Percentiles rank a stretch among this genome's conserved stretches.
These are phyloP conservation scores for Posidonia oceanica DNA, from an alignment of 116 monocot genomes.

Conservation along the genomic window DNA sequence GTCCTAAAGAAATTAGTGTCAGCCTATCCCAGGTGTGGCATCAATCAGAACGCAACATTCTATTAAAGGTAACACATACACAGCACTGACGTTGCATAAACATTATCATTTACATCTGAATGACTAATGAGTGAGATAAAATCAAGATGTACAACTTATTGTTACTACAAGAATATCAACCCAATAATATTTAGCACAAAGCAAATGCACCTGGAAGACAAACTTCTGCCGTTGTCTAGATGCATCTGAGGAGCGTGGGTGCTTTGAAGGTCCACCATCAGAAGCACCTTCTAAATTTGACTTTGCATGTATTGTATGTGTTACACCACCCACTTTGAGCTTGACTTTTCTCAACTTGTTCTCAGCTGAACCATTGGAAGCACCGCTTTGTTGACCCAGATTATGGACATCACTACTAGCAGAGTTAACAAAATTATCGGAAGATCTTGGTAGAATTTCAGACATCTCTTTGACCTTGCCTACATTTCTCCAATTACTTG, in stretches of 20 bases:
- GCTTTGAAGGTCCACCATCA: slow-evolving; percentile 19
- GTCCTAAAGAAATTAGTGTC: too few relatives aligned
- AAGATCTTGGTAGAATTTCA: slow-evolving; percentile 11
- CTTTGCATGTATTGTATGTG: slow-evolving; percentile 62
- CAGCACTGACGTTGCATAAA: too few relatives aligned
- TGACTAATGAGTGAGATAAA: too few relatives aligned
- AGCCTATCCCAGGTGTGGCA: too few relatives aligned
- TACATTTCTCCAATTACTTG: slow-evolving; percentile 28
- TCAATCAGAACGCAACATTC: too few relatives aligned
- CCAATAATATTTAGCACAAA: too few relatives aligned
- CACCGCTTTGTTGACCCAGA: background rate
- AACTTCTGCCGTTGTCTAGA: slow-evolving; percentile 37
- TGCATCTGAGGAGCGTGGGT: slow-evolving; percentile 27
- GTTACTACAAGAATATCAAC: too few relatives aligned
- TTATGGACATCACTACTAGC: background rate
- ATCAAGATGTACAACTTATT: too few relatives aligned
- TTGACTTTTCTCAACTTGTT: slow-evolving; percentile 75
- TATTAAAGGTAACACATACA: too few relatives aligned
- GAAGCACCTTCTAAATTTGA: slow-evolving; percentile 23
- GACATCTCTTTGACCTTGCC: slow-evolving; percentile 13
- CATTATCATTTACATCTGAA: too few relatives aligned
- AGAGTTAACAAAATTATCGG: background rate
- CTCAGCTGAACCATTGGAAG: slow-evolving; percentile 21
- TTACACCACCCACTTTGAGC: slow-evolving; percentile 79
- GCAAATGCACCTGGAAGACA: slow-evolving; percentile 23